Percentiles rank a stretch among this genome's conserved stretches.
Conservation (phyloP, 139 green algal genomes). For the Chlamydomonas sp. region DNA sequence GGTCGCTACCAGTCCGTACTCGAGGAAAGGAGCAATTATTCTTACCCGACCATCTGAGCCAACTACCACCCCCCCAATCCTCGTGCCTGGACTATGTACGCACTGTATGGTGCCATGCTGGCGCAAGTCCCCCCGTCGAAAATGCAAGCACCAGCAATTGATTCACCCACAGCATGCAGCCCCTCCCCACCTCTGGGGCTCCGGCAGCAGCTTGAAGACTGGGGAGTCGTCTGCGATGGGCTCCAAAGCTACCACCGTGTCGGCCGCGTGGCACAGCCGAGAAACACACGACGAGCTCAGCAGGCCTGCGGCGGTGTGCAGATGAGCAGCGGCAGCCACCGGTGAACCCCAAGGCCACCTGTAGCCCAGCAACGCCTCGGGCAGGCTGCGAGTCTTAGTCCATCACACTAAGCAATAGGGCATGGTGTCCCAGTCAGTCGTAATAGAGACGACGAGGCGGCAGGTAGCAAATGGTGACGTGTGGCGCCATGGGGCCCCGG, state of each 20-base stretch:
- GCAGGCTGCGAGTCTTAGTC: not conserved
- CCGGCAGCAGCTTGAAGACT: slow-evolving; percentile 65
- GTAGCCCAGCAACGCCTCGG: not conserved
- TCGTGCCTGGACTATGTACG: not conserved
- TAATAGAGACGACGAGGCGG: not conserved
- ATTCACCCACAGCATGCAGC: not conserved
- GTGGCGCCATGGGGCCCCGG: not conserved
- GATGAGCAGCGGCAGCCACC: no score
- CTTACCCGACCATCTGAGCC: not conserved
- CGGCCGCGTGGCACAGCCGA: slow-evolving; percentile 67
- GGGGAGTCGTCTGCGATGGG: slow-evolving; percentile 66
- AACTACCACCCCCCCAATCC: not conserved
- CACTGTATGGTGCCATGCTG: not conserved
- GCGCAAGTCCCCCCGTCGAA: no score
- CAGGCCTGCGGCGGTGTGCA: slow-evolving; percentile 27
- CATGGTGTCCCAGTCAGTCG: not conserved
- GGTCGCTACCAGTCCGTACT: not conserved
- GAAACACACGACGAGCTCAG: slow-evolving; percentile 33
- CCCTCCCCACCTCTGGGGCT: slow-evolving; percentile 54
- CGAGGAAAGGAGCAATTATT: not conserved
- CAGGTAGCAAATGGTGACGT: not conserved
- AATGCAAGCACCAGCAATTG: not conserved
- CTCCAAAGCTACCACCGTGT: slow-evolving; percentile 72
- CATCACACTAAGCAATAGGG: not conserved
- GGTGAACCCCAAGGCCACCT: slow-evolving; percentile 4